Percentiles rank a stretch among this genome's conserved stretches.
Evolutionary conservation across 495 filamentous ascomycete genomes (phyloP).

Genomic region (Lophiotrema nucula): DNA sequence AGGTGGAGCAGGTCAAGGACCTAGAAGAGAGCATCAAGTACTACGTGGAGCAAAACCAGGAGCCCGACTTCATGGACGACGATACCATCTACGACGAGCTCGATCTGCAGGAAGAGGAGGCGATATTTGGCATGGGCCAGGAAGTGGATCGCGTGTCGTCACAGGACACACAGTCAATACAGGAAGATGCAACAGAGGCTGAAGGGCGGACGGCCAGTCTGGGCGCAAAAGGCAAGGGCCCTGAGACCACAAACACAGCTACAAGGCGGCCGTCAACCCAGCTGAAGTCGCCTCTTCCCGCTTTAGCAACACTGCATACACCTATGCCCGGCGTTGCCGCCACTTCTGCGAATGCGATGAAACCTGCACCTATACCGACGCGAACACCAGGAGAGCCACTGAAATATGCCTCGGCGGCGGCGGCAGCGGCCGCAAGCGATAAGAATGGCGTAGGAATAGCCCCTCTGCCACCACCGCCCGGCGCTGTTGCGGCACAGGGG

Average conservation of each 20-base stretch:
- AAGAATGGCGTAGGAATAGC: conserved; percentile 86
- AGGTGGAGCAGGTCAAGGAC: conserved; percentile 77
- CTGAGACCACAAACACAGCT: conserved; percentile 40
- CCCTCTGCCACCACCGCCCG: conserved; percentile 86
- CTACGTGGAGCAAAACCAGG: conserved; percentile 88
- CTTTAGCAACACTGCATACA: conserved; percentile 79
- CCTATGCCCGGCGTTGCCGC: conserved; percentile 62
- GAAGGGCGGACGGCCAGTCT: conserved; percentile 49
- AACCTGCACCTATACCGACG: conserved; percentile 83
- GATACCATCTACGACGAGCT: conserved; percentile 95
- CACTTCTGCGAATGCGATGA: conserved; percentile 63
- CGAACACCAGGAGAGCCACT: conserved; percentile 83
- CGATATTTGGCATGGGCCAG: conserved; percentile 73
- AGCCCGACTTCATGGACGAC: conserved; percentile 85
- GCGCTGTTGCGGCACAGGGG: conserved; percentile 43
- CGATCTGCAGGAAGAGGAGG: conserved; percentile 82
- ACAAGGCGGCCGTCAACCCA: conserved; percentile 78
- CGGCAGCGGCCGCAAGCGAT: conserved; percentile 89
- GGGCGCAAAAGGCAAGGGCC: conserved; percentile 56
- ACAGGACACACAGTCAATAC: conserved; percentile 90
- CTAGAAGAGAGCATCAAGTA: conserved; percentile 90
- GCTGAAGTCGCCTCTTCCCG: conserved; percentile 89
- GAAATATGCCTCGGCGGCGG: conserved; percentile 95
- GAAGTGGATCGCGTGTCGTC: conserved; percentile 89
- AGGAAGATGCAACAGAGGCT: conserved; percentile 71